Evolutionary conservation across 495 filamentous ascomycete genomes (phyloP).

Genomic region (Daldinia bambusicola): DNA sequence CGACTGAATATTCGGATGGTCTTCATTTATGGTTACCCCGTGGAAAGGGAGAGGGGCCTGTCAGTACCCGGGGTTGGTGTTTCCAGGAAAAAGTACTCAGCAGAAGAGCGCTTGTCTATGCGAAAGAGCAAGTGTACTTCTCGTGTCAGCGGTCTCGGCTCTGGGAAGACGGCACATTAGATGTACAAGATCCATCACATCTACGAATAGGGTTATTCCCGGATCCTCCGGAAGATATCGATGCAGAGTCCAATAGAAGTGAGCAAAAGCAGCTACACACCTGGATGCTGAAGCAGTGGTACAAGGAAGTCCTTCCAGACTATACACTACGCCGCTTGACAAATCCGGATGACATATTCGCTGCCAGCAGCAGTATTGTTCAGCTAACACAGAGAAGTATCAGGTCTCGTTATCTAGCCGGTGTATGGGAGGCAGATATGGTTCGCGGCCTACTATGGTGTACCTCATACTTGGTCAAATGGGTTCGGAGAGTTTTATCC

Average conservation of each 20-base stretch:
- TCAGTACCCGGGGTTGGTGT: conserved; percentile 32
- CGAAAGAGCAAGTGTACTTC: conserved; percentile 41
- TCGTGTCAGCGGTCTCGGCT: conserved; percentile 38
- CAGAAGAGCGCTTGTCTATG: conserved; percentile 47
- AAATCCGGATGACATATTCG: conserved; percentile 35
- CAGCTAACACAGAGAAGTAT: conserved; percentile 28
- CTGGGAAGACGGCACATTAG: conserved; percentile 16
- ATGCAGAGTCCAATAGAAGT: neutral
- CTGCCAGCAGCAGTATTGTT: conserved; percentile 29
- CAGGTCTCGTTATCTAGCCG: conserved; percentile 34
- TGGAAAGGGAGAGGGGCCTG: neutral
- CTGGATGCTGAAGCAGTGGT: conserved; percentile 26
- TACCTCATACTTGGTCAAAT: neutral
- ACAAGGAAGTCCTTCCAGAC: conserved; percentile 12
- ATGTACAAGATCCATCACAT: conserved; percentile 8
- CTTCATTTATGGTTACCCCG: conserved; percentile 15
- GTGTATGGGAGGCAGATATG: conserved; percentile 37
- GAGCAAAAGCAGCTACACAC: conserved; percentile 15
- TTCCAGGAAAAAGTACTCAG: conserved; percentile 55
- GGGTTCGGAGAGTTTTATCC: neutral
- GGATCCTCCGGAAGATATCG: neutral
- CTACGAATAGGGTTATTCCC: conserved; percentile 21
- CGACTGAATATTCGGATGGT: conserved; percentile 8
- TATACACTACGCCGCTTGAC: conserved; percentile 30
- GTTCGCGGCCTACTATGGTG: conserved; percentile 31